Evolutionary conservation across 2,329 filamentous ascomycete species (phyloP).

Genomic region (Aulographum hederae): DNA sequence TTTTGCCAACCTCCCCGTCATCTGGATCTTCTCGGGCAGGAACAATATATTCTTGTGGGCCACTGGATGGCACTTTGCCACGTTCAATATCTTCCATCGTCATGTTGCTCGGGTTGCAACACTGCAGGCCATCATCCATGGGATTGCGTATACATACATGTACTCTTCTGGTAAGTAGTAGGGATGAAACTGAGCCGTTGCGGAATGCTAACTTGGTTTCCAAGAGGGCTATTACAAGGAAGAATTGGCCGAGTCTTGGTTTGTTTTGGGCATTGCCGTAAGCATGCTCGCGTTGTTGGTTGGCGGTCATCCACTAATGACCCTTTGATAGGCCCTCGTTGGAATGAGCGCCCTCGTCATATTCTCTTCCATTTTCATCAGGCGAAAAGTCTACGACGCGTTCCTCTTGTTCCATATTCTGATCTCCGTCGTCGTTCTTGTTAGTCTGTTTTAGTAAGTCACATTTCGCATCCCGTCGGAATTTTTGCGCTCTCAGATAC

Average conservation of each 20-base stretch:
- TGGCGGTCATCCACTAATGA: too few species aligned
- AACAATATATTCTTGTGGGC: slow-evolving; percentile 50
- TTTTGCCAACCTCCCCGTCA: slow-evolving; percentile 42
- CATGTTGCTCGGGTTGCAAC: slow-evolving; percentile 46
- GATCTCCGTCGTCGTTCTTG: slow-evolving; percentile 30
- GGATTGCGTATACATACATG: slow-evolving; percentile 36
- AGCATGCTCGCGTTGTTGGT: too few species aligned
- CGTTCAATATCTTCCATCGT: slow-evolving; percentile 49
- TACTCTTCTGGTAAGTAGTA: too few species aligned
- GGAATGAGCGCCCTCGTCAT: slow-evolving; percentile 27
- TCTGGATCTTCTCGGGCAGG: slow-evolving; percentile 49
- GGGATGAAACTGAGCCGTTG: too few species aligned
- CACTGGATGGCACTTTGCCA: slow-evolving; percentile 50
- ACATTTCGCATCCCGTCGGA: slow-evolving; percentile 7
- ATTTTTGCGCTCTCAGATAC: too few species aligned
- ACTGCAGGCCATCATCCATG: slow-evolving; percentile 43
- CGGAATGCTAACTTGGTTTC: too few species aligned
- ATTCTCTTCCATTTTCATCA: slow-evolving; percentile 33
- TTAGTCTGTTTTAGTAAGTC: slow-evolving; percentile 33
- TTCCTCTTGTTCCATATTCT: slow-evolving; percentile 33
- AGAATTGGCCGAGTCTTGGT: slow-evolving; percentile 2
- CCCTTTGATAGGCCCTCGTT: too few species aligned
- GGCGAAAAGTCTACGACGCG: slow-evolving; percentile 33
- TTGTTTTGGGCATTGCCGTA: slow-evolving; percentile 1
- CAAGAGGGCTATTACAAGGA: too few species aligned